phyloP scores from a whole-genome alignment of 768 basidiomycete species.

The Hygrophoropsis aurantiaca region DNA sequence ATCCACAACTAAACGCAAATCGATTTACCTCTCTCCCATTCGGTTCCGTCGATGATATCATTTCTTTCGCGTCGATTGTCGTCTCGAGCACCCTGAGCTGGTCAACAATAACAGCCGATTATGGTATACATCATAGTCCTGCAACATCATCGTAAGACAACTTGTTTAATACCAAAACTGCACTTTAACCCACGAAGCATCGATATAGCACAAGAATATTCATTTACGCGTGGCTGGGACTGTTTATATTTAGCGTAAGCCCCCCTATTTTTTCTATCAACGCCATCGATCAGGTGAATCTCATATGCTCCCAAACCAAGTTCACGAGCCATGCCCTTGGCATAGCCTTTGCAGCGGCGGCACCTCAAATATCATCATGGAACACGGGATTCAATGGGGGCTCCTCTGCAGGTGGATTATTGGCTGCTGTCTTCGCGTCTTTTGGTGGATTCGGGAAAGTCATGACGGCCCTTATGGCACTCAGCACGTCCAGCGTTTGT shows the following conservation, averaged over 20 bases:
- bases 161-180: neutral
- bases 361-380: constrained; percentile 38
- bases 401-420: constrained; percentile 44
- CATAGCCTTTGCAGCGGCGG: constrained; percentile 44
- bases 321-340: constrained; percentile 44
- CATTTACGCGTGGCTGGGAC: constrained; percentile 46
- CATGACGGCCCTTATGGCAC: constrained; percentile 49
- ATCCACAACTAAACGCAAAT: constrained; percentile 55
- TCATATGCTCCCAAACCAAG: too few relatives aligned
- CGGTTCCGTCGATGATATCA: constrained; percentile 31
- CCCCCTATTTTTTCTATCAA: neutral
- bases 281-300: constrained; percentile 22
- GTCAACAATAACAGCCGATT: constrained; percentile 46
- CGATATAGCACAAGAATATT: constrained; percentile 36
- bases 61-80: constrained; percentile 46
- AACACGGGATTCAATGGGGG: constrained; percentile 38
- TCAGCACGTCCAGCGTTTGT: constrained; percentile 54
- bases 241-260: constrained; percentile 41
- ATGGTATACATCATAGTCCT: constrained; percentile 50
- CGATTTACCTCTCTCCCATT: constrained; percentile 33
- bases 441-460: constrained; percentile 47
- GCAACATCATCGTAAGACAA: constrained; percentile 56
- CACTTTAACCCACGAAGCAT: too few relatives aligned
- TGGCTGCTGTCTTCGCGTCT: constrained; percentile 37
- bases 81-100: constrained; percentile 45